These are phyloP conservation scores for Penicillium hesseltinei DNA, from an alignment of 2,329 filamentous ascomycete genomes.

Conservation along the genomic window DNA sequence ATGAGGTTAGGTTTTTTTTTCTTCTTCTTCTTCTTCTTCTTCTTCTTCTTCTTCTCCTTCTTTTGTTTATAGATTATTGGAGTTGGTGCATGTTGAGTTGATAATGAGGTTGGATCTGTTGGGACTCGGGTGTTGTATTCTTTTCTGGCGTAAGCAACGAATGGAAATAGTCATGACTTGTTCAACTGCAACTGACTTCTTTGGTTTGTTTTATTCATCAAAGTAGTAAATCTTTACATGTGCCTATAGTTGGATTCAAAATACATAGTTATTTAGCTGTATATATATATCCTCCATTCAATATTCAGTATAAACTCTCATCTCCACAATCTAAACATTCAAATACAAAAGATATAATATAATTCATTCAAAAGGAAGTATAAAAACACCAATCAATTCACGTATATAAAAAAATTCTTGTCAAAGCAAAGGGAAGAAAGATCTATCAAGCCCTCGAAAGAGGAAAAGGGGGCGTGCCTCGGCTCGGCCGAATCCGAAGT, in stretches of 20 bases:
- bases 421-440: not conserved
- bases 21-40: not conserved
- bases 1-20: no score
- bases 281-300: not conserved
- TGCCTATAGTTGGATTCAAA: not conserved
- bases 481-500: not conserved
- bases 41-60: not conserved
- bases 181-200: not conserved
- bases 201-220: not conserved
- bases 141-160: not conserved
- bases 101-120: not conserved
- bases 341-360: not conserved
- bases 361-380: not conserved
- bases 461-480: not conserved
- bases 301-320: no score
- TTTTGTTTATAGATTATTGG: not conserved
- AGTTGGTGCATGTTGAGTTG: not conserved
- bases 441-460: not conserved
- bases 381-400: not conserved
- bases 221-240: not conserved
- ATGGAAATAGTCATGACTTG: not conserved
- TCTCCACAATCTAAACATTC: no score
- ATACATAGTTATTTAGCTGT: not conserved
- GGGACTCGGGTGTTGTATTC: not conserved
- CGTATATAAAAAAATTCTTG: no score